Conservation (phyloP, 1,284 basidiomycete species). For the Moniliophthora roreri region DNA sequence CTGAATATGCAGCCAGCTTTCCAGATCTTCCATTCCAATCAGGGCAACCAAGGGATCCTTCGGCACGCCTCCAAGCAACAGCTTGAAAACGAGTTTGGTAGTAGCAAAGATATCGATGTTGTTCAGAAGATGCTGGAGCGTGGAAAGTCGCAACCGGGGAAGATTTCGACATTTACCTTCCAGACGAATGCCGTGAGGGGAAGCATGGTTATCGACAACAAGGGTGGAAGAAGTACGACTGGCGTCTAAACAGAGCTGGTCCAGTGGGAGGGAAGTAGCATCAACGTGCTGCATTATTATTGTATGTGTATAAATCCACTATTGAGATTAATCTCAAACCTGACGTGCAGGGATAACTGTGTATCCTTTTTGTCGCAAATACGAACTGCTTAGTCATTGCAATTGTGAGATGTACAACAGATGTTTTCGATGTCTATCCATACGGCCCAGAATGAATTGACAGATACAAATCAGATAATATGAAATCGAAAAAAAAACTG, state of each 20-base stretch:
- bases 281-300: neutral
- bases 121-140: constrained; percentile 57
- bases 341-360: no score
- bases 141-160: constrained; percentile 55
- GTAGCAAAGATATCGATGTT: constrained; percentile 65
- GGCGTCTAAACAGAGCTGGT: constrained; percentile 11
- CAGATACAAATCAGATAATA: no score
- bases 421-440: no score
- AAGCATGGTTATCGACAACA: constrained; percentile 38
- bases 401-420: no score
- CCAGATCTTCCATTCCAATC: constrained; percentile 51
- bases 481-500: no score
- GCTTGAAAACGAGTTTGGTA: constrained; percentile 69
- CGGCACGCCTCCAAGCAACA: constrained; percentile 75
- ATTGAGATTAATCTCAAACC: no score
- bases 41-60: constrained; percentile 73
- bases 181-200: constrained; percentile 39
- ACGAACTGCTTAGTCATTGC: no score
- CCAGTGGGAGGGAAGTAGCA: neutral
- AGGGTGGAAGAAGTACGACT: constrained; percentile 31
- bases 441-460: no score
- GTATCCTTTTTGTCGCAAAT: no score
- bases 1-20: constrained; percentile 39
- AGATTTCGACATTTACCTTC: constrained; percentile 34
- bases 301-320: neutral